A percentile compares a stretch with the other conserved stretches of the same genome.
These are phyloP conservation scores for Penicillium chermesinum DNA, from an alignment of 495 filamentous ascomycete species.

Conservation along the genomic window DNA sequence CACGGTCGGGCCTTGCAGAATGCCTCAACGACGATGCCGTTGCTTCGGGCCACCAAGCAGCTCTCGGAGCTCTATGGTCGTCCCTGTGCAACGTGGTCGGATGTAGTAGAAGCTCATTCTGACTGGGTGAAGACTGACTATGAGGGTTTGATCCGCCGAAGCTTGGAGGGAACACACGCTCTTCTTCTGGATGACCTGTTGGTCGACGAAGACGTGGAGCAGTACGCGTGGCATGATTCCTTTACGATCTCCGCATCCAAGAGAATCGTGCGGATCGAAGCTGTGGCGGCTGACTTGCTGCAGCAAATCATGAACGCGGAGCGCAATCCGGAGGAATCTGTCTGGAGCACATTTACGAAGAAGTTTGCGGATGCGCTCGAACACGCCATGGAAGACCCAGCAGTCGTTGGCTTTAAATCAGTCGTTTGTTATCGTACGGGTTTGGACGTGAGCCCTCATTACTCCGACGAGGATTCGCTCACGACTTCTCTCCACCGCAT, in stretches of 20 bases:
- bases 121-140: slow-evolving; percentile 50
- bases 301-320: slow-evolving; percentile 29
- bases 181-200: slow-evolving; percentile 79
- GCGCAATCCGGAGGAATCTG: slow-evolving; percentile 19
- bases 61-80: slow-evolving; percentile 59
- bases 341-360: slow-evolving; percentile 37
- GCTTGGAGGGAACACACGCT: slow-evolving; percentile 69
- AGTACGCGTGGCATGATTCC: slow-evolving; percentile 65
- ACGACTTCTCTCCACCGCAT: slow-evolving; percentile 31
- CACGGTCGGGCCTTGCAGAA: slow-evolving; percentile 59
- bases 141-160: slow-evolving; percentile 54
- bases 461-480: slow-evolving; percentile 24
- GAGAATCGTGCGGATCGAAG: slow-evolving; percentile 80
- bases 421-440: slow-evolving; percentile 82
- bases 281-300: slow-evolving; percentile 62
- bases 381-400: slow-evolving; percentile 52
- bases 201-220: slow-evolving; percentile 51
- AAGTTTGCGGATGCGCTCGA: slow-evolving; percentile 47
- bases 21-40: slow-evolving; percentile 56
- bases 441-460: slow-evolving; percentile 42
- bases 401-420: slow-evolving; percentile 80
- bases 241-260: slow-evolving; percentile 59
- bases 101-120: slow-evolving; percentile 56
- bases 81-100: slow-evolving; percentile 51
- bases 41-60: slow-evolving; percentile 66